Base-by-base conservation (phyloP, 305 asterid species). In the Vinca major region DNA sequence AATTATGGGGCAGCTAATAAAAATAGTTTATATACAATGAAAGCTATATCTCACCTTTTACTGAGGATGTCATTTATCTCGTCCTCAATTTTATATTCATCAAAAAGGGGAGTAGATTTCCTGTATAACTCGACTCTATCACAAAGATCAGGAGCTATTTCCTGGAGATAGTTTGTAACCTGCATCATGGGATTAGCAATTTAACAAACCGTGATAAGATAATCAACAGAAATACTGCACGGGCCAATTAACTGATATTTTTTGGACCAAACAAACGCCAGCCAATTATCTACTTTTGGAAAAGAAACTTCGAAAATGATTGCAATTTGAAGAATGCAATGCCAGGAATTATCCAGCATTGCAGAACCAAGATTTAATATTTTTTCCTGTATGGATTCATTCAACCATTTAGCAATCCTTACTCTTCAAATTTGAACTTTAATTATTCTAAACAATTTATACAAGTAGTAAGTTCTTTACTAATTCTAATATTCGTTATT, bases 161-260 rank as follows among this genome's bases (percentile, higher is more conserved):
- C 96, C 81, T 89, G 96, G 70, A 93, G 97, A 89, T 93, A 93
- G 84, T 88, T 93, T 78, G 96, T 89, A 82, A 91, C 96, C 99
- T 93, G 88, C 65, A 53, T 37, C 19, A 47, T 37, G 17, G 0
- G 71, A 50, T 40, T 44, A 52, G 62, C 63, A 67, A 19, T 37
- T 71, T 60, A 75, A 47, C 26, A 40, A 13, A 5, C 14, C 26
- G 69, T 51, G 53, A 53, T 58, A 21, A 9, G 47, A 69, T 50
- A n/a, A 71, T 40, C 45, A 14, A 8, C 16, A 48, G 33, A 26
- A 26, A 26, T 26, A 26, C 14, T 21, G 2, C 56, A 64, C 4
- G 14, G 7, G 45, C 41, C 41, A 5, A 36, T 26, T 20, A 65
- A 47, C 52, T 43, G 21, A 48, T 17, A 0, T 44, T 6, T 41